A percentile compares a stretch with the other conserved stretches of the same genome.
phyloP scores from a whole-genome alignment of 1,284 basidiomycete species.

The Macrocystidia cucumis region DNA sequence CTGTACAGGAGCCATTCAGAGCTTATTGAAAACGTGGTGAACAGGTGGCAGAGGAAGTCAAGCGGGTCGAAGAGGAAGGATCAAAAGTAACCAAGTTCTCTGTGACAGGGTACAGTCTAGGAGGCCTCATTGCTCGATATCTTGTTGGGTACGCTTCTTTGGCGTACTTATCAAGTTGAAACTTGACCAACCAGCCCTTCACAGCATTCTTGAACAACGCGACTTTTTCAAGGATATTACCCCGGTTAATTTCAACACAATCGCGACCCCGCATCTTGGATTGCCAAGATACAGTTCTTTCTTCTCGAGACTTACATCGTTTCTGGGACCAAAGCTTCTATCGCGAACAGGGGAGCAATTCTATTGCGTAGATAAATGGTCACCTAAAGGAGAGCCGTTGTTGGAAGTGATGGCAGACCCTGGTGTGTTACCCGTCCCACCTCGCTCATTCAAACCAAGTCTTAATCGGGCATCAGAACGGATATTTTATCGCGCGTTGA shows the following conservation, averaged over 20 bases:
- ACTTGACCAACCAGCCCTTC: too few species aligned
- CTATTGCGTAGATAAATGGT: slow-evolving; percentile 70
- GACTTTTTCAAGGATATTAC: slow-evolving; percentile 61
- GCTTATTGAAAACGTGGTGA: background rate
- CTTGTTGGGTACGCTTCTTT: slow-evolving; percentile 48
- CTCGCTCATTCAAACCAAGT: slow-evolving; percentile 12
- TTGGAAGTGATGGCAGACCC: slow-evolving; percentile 85
- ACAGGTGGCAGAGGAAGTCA: slow-evolving; percentile 46
- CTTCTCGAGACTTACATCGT: slow-evolving; percentile 48
- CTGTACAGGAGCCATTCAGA: background rate
- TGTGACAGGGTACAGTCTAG: slow-evolving; percentile 74
- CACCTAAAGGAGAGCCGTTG: slow-evolving; percentile 58
- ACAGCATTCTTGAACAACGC: slow-evolving; percentile 54
- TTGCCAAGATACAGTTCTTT: slow-evolving; percentile 52
- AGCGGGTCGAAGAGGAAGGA: slow-evolving; percentile 42
- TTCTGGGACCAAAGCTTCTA: slow-evolving; percentile 68
- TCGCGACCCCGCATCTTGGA: slow-evolving; percentile 81
- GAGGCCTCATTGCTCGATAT: slow-evolving; percentile 76
- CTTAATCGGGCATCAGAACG: slow-evolving; percentile 35
- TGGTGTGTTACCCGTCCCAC: slow-evolving; percentile 31
- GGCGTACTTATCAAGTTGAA: too few species aligned
- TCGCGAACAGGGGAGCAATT: slow-evolving; percentile 83
- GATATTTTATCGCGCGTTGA: slow-evolving; percentile 73
- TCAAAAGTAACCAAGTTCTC: slow-evolving; percentile 60
- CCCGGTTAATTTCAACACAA: slow-evolving; percentile 75